A percentile compares a stretch with the other conserved stretches of the same genome.
These are phyloP conservation scores for Sherardia arvensis DNA, from an alignment of 257 asterid species.

Conservation along the genomic window DNA sequence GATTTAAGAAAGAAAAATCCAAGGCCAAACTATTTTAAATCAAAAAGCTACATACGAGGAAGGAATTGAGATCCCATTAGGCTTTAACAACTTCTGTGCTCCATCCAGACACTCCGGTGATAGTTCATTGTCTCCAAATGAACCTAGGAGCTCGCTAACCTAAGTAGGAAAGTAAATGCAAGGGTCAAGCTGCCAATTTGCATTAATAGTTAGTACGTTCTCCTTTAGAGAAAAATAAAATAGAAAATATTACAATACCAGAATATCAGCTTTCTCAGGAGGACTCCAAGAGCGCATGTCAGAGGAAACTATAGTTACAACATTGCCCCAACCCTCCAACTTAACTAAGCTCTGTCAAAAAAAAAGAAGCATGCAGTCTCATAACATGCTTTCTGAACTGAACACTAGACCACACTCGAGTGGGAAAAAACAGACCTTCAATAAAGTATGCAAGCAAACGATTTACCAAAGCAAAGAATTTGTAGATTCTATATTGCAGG, in stretches of 20 bases:
- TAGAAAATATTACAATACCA: conserved; percentile 36
- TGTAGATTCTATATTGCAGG: neutral
- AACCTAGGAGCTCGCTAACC: conserved; percentile 98
- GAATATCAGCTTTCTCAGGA: conserved; percentile 92
- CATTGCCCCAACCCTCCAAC: conserved; percentile 88
- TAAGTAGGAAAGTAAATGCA: conserved; percentile 21
- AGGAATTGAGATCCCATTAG: conserved; percentile 91
- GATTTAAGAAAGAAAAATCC: neutral
- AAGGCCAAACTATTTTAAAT: neutral
- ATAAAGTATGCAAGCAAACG: neutral
- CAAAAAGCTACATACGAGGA: conserved; percentile 45
- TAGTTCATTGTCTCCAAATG: conserved; percentile 98
- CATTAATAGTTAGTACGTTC: neutral
- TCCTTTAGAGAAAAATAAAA: neutral
- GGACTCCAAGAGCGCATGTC: conserved; percentile 98
- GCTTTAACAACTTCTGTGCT: conserved; percentile 87
- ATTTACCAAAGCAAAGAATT: neutral
- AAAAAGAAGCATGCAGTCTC: conserved; percentile 8
- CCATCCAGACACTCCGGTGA: conserved; percentile 99
- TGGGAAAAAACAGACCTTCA: neutral
- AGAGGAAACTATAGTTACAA: conserved; percentile 73
- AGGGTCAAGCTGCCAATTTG: conserved; percentile 2
- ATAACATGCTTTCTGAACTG: neutral
- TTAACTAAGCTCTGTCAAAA: conserved; percentile 73
- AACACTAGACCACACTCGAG: neutral